These are phyloP conservation scores for Lavandula angustifolia DNA, from an alignment of 257 asterid genomes.

Conservation along the genomic window DNA sequence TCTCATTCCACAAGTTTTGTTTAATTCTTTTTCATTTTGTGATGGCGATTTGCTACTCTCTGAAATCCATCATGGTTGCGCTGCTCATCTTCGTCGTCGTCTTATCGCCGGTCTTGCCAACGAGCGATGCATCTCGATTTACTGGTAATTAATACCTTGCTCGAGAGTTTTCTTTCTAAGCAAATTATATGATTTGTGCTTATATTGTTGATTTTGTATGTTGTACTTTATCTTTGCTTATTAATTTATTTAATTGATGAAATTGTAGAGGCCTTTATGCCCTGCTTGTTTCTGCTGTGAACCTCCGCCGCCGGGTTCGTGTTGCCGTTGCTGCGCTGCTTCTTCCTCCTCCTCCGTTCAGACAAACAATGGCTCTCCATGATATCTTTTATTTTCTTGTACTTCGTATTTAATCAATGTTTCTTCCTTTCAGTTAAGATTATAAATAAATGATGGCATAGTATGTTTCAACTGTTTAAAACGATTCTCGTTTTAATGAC, in stretches of 20 bases:
- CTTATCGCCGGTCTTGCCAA: neutral
- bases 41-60: neutral
- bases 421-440: too few species aligned
- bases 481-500: too few species aligned
- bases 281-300: conserved; percentile 61
- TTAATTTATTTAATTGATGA: too few species aligned
- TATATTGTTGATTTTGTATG: too few species aligned
- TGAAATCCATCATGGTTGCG: neutral
- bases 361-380: conserved; percentile 28
- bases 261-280: conserved; percentile 44
- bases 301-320: conserved; percentile 52
- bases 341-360: conserved; percentile 28
- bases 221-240: too few species aligned
- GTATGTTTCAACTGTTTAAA: too few species aligned
- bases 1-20: neutral
- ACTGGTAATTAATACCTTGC: conserved; percentile 17
- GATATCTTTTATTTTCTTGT: neutral
- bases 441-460: too few species aligned
- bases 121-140: neutral
- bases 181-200: neutral
- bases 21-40: neutral
- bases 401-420: too few species aligned
- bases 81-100: conserved; percentile 2
- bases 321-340: conserved; percentile 53
- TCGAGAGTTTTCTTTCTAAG: neutral